A percentile compares a stretch with the other conserved stretches of the same genome.
phyloP scores from a whole-genome alignment of 352 stramenopile species.

The Globisporangium ultimum region DNA sequence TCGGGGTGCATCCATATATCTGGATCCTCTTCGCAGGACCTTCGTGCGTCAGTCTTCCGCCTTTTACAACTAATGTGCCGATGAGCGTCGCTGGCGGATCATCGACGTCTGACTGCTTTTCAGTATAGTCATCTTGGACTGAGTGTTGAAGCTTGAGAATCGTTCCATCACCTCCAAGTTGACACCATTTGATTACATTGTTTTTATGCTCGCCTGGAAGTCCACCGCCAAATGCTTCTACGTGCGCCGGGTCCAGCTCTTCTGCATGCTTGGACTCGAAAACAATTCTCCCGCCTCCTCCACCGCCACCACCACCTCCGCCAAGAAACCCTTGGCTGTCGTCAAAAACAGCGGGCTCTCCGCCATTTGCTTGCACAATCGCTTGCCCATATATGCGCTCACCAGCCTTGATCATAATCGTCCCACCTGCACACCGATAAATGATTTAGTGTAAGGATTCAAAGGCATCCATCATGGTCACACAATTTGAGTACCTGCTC shows the following conservation, averaged over 20 bases:
- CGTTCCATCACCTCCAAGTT: slow-evolving; percentile 73
- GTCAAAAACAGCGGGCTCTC: slow-evolving; percentile 38
- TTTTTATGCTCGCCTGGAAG: slow-evolving; percentile 22
- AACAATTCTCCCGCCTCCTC: slow-evolving; percentile 54
- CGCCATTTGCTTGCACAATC: slow-evolving; percentile 49
- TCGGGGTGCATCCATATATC: slow-evolving; percentile 75
- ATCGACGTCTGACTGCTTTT: slow-evolving; percentile 3
- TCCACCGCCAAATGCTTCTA: slow-evolving; percentile 54
- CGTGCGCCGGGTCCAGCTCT: slow-evolving; percentile 29
- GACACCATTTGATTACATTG: slow-evolving; percentile 59
- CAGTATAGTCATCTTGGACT: slow-evolving; percentile 12
- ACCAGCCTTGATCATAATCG: slow-evolving; percentile 34
- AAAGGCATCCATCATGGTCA: no score
- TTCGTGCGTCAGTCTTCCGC: slow-evolving; percentile 41
- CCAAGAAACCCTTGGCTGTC: slow-evolving; percentile 17
- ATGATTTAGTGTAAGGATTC: neutral
- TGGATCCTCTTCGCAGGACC: slow-evolving; percentile 55
- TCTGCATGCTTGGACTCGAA: slow-evolving; percentile 40
- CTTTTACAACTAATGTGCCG: slow-evolving; percentile 57
- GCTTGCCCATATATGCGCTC: slow-evolving; percentile 38
- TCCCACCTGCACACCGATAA: slow-evolving; percentile 29
- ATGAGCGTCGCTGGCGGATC: slow-evolving; percentile 10
- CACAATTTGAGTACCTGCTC: slow-evolving; percentile 24
- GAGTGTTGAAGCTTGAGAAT: slow-evolving; percentile 60
- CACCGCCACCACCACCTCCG: slow-evolving; percentile 44